These are phyloP conservation scores for Malassezia globosa DNA, from an alignment of 1,284 basidiomycete species.

Conservation along the genomic window DNA sequence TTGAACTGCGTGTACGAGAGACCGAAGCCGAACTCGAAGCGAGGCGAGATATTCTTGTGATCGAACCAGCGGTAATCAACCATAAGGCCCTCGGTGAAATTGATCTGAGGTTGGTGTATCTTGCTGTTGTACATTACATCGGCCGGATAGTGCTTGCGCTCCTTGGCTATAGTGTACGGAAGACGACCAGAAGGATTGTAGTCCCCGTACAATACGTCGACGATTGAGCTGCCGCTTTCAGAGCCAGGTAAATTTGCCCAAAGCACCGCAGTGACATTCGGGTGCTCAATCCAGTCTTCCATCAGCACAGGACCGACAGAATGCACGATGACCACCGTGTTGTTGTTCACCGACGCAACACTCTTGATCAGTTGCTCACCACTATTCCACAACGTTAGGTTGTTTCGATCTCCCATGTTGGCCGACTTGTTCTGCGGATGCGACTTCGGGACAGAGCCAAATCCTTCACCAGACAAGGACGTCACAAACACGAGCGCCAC, in stretches of 20 bases:
- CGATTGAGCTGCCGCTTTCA: constrained; percentile 30
- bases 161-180: constrained; percentile 35
- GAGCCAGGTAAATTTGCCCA: constrained; percentile 30
- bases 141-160: constrained; percentile 17
- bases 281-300: constrained; percentile 31
- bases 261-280: constrained; percentile 37
- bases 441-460: constrained; percentile 1
- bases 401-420: constrained; percentile 64
- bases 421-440: constrained; percentile 53
- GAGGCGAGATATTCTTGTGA: constrained; percentile 24
- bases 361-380: constrained; percentile 53
- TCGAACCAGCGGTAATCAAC: constrained; percentile 37
- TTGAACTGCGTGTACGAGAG: constrained; percentile 35
- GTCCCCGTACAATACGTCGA: constrained; percentile 32
- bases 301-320: constrained; percentile 26
- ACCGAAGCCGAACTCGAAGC: constrained; percentile 32
- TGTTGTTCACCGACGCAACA: constrained; percentile 30
- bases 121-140: constrained; percentile 28
- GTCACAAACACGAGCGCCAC: constrained; percentile 57
- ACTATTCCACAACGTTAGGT: constrained; percentile 66
- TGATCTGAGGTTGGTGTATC: constrained; percentile 29
- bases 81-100: constrained; percentile 32
- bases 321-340: constrained; percentile 38
- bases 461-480: constrained; percentile 29
- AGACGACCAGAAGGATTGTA: constrained; percentile 33